Evolutionary conservation across 2,329 filamentous ascomycete species (phyloP).

Genomic region (Scedosporium minutisporum): DNA sequence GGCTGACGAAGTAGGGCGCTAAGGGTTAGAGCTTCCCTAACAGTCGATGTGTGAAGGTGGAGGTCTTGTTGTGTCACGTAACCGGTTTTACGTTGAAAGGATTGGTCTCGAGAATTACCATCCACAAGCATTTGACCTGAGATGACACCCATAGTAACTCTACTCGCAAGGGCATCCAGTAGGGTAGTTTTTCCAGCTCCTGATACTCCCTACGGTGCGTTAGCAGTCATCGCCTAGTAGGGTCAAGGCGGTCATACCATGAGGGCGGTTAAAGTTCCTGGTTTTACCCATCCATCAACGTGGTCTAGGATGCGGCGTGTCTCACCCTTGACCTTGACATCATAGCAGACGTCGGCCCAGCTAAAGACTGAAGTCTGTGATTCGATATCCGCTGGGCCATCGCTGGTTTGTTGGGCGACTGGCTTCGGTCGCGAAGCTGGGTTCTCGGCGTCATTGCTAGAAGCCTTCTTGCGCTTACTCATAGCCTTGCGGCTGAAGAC

Average conservation of each 20-base stretch:
- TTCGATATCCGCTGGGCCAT: conserved; percentile 19
- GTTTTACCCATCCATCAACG: conserved; percentile 67
- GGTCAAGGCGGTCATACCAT: conserved; percentile 56
- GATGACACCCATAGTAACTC: conserved; percentile 62
- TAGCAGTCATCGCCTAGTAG: conserved; percentile 25
- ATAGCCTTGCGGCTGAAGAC: conserved; percentile 40
- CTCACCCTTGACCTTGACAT: conserved; percentile 61
- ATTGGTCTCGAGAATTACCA: conserved; percentile 53
- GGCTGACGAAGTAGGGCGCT: conserved; percentile 36
- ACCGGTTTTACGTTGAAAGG: conserved; percentile 62
- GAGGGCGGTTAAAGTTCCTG: conserved; percentile 62
- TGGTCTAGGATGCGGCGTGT: conserved; percentile 57
- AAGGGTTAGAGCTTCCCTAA: conserved; percentile 30
- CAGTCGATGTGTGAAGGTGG: conserved; percentile 32
- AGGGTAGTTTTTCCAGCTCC: conserved; percentile 55
- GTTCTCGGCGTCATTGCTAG: neutral
- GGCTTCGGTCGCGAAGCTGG: no score
- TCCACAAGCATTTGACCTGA: conserved; percentile 62
- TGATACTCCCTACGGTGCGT: conserved; percentile 22
- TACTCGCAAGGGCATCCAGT: conserved; percentile 53
- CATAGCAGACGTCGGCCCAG: conserved; percentile 64
- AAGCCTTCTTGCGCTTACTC: neutral
- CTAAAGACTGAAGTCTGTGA: conserved; percentile 58
- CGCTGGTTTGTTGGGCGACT: neutral
- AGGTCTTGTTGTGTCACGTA: conserved; percentile 62